These are phyloP conservation scores for Senecio squalidus DNA, from an alignment of 140 eudicot species.

Conservation along the genomic window DNA sequence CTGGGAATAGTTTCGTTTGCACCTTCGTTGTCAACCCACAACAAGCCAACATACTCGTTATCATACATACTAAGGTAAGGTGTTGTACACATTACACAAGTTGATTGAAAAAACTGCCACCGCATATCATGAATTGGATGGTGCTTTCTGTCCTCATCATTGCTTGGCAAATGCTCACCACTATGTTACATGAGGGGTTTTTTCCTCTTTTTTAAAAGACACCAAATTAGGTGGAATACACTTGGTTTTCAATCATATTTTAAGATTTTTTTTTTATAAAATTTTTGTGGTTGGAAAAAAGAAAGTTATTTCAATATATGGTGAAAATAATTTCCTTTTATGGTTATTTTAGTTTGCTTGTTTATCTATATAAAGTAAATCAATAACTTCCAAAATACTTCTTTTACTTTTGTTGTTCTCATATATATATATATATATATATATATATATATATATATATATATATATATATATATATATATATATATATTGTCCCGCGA, in stretches of 20 bases:
- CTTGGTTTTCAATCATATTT: background rate
- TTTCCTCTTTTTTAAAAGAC: background rate
- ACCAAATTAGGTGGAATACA: slow-evolving; percentile 15
- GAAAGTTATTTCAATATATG: too few species aligned
- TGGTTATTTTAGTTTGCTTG: too few species aligned
- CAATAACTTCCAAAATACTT: too few species aligned
- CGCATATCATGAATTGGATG: slow-evolving; percentile 26
- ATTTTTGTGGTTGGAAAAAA: too few species aligned
- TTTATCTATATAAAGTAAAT: too few species aligned
- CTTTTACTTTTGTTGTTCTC: too few species aligned
- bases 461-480: too few species aligned
- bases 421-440: too few species aligned
- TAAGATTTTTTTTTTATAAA: background rate
- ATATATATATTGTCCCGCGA: too few species aligned
- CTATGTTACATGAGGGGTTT: slow-evolving; percentile 13
- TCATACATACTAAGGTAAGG: background rate
- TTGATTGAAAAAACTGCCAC: slow-evolving; percentile 15
- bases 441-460: too few species aligned
- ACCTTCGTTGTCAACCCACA: too few species aligned
- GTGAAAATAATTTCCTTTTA: too few species aligned
- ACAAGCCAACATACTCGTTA: background rate
- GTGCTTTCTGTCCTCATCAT: slow-evolving; percentile 17
- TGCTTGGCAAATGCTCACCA: slow-evolving; percentile 28
- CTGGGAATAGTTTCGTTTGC: background rate
- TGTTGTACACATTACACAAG: slow-evolving; percentile 15